Conservation (phyloP, 2,329 filamentous ascomycete genomes). For the Nemania sp. region DNA sequence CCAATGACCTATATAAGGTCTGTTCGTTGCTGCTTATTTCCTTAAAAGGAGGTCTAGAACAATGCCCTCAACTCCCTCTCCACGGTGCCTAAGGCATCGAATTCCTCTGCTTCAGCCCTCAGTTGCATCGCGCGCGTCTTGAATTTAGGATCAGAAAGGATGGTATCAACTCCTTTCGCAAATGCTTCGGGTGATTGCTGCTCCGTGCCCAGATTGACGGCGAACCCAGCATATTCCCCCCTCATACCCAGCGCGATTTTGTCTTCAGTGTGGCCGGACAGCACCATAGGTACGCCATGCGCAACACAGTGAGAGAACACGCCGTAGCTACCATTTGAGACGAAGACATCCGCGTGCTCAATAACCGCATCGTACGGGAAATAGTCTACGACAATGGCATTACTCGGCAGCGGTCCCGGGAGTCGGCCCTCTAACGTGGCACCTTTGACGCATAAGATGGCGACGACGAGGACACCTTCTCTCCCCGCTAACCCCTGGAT, state of each 20-base stretch:
- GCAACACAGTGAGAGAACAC: slow-evolving; percentile 59
- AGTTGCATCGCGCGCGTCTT: slow-evolving; percentile 32
- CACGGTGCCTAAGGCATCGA: slow-evolving; percentile 32
- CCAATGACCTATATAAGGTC: too few relatives aligned
- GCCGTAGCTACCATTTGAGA: slow-evolving; percentile 63
- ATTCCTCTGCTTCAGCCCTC: slow-evolving; percentile 25
- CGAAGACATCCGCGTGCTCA: slow-evolving; percentile 55
- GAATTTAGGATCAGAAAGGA: slow-evolving; percentile 25
- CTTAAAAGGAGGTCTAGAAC: slow-evolving; percentile 18
- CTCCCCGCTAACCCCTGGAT: slow-evolving; percentile 56
- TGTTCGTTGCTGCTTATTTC: too few relatives aligned
- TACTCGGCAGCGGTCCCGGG: slow-evolving; percentile 36
- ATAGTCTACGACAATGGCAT: slow-evolving; percentile 51
- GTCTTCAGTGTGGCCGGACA: slow-evolving; percentile 57
- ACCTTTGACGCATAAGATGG: slow-evolving; percentile 49
- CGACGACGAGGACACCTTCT: slow-evolving; percentile 56
- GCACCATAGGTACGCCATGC: slow-evolving; percentile 61
- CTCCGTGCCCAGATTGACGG: slow-evolving; percentile 57
- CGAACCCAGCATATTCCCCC: slow-evolving; percentile 59
- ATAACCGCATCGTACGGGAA: slow-evolving; percentile 53
- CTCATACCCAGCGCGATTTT: slow-evolving; percentile 58
- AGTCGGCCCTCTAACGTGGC: slow-evolving; percentile 45
- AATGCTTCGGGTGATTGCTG: slow-evolving; percentile 31
- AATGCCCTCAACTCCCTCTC: slow-evolving; percentile 33
- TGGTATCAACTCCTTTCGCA: slow-evolving; percentile 25